Evolutionary conservation across 1,284 basidiomycete species (phyloP).

Genomic region (Tremellales sp.): DNA sequence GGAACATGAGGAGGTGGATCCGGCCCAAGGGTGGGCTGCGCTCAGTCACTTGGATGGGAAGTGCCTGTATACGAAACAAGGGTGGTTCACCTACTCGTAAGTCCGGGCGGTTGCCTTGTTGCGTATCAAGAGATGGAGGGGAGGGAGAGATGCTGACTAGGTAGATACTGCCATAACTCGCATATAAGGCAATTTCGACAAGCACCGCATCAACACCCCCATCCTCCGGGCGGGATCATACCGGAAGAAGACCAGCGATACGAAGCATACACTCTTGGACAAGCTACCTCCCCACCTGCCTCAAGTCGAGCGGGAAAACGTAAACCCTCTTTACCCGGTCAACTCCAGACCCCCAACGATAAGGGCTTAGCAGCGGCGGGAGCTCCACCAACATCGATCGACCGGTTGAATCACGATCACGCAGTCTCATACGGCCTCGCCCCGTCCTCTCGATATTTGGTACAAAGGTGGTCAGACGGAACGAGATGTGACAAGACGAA

Average conservation of each 20-base stretch:
- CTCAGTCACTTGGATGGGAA: constrained; percentile 49
- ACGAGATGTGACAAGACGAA: constrained; percentile 88
- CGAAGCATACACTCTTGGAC: constrained; percentile 46
- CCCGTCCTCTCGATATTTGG: constrained; percentile 67
- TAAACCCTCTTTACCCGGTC: constrained; percentile 5
- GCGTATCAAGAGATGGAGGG: neutral
- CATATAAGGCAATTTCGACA: constrained; percentile 87
- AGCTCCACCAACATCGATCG: neutral
- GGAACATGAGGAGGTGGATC: constrained; percentile 40
- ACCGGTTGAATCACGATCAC: constrained; percentile 1
- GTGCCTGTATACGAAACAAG: constrained; percentile 49
- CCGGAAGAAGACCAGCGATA: constrained; percentile 69
- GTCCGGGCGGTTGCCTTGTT: constrained; percentile 8
- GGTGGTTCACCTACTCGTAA: constrained; percentile 88
- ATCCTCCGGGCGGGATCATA: constrained; percentile 62
- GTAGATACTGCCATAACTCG: constrained; percentile 76
- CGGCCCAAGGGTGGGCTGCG: constrained; percentile 38
- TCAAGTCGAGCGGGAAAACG: constrained; percentile 4
- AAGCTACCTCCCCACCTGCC: constrained; percentile 17
- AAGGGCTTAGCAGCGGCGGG: no score
- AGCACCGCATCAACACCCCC: constrained; percentile 56
- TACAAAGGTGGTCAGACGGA: constrained; percentile 81
- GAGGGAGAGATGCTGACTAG: neutral
- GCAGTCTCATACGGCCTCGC: constrained; percentile 25
- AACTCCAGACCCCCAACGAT: no score